Evolutionary conservation across 139 green algal species (phyloP), one percentile per base, ranked within the genome.

Genomic region (Gonium pectorale): DNA sequence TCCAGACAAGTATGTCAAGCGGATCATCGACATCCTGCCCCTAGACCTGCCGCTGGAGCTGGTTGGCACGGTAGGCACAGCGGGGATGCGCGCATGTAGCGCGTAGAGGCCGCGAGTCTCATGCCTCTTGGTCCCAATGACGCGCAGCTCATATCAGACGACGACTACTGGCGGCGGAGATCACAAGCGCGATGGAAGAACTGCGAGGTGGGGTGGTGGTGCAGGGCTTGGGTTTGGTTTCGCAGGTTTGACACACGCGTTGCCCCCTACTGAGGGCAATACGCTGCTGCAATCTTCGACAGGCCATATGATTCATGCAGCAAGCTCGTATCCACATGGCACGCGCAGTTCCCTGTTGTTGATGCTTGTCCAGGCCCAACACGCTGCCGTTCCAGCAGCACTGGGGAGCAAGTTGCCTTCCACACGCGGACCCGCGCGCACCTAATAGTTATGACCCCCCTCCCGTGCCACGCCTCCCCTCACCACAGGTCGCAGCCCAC

Each of bases 11-110:
- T 91, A 90, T 83, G 81, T 93, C 19, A 92, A 91, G 66, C 83
- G 86, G 29, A 86, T 96, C 24, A 88, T 89, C 13, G 89, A 92
- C 52, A 86, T 89, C n/a, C 86, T 96, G 29, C 86, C 89, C 9
- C 60, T 96, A 17, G 94, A 96, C 52, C 87, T 97, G 27, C 92
- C 92, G 0, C 78, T 96, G 38, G 92, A 96, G 67, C 88, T 97
- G 13, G 93, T 90, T n/a, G 94, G 94, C 37, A 88, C 88, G 52
- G 92, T 93, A 46, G 77, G 88, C 54, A 35, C 2, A 40, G 56
- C 26, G n/a, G 6, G 35, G 41, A 82, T 74, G 68, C 40, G 31
- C 56, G n/a, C n/a, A n/a, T n/a, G n/a, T n/a, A n/a, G n/a, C n/a
- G n/a, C n/a, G n/a, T n/a, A n/a, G n/a, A n/a, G n/a, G n/a, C n/a